Percentiles rank a stretch among this genome's conserved stretches.
Evolutionary conservation across 2,329 filamentous ascomycete genomes (phyloP).

Genomic region (Clonostachys rhizophaga): DNA sequence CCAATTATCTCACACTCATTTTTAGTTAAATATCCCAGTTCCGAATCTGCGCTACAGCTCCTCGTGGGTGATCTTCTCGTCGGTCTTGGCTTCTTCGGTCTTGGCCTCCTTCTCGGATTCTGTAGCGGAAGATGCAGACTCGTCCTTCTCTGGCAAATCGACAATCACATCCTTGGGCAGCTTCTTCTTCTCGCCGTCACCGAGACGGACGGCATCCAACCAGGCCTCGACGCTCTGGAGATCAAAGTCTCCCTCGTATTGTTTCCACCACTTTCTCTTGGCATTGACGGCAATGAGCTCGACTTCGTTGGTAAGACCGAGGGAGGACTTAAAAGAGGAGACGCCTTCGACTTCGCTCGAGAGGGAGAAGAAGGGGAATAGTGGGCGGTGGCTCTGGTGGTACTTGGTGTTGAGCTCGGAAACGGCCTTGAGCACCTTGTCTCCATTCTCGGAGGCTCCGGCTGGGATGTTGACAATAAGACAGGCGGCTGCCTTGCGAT

Average conservation of each 20-base stretch:
- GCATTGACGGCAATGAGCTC: slow-evolving; percentile 81
- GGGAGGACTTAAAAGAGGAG: slow-evolving; percentile 36
- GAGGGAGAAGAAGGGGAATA: slow-evolving; percentile 83
- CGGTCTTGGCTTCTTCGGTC: slow-evolving; percentile 16
- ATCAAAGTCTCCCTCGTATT: slow-evolving; percentile 60
- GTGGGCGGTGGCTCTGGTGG: slow-evolving; percentile 54
- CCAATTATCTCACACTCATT: too few species aligned
- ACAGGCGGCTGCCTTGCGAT: slow-evolving; percentile 73
- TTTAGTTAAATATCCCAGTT: not conserved
- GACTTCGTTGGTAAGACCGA: slow-evolving; percentile 57
- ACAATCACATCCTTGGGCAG: slow-evolving; percentile 59
- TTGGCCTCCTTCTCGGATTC: slow-evolving; percentile 18
- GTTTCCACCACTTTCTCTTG: slow-evolving; percentile 81
- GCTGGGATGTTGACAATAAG: slow-evolving; percentile 69
- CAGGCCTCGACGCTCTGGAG: slow-evolving; percentile 68
- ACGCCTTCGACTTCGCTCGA: slow-evolving; percentile 39
- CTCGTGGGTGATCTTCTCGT: slow-evolving; percentile 9
- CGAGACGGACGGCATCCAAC: slow-evolving; percentile 88
- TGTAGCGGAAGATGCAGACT: slow-evolving; percentile 13
- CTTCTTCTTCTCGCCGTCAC: slow-evolving; percentile 77
- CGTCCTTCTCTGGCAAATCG: slow-evolving; percentile 21
- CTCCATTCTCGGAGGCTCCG: slow-evolving; percentile 42
- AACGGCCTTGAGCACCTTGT: slow-evolving; percentile 57
- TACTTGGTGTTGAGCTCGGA: slow-evolving; percentile 76
- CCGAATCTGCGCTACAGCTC: slow-evolving; percentile 12